Conservation (phyloP, 2,329 filamentous ascomycete species). For the Metarhizium guizhouense region DNA sequence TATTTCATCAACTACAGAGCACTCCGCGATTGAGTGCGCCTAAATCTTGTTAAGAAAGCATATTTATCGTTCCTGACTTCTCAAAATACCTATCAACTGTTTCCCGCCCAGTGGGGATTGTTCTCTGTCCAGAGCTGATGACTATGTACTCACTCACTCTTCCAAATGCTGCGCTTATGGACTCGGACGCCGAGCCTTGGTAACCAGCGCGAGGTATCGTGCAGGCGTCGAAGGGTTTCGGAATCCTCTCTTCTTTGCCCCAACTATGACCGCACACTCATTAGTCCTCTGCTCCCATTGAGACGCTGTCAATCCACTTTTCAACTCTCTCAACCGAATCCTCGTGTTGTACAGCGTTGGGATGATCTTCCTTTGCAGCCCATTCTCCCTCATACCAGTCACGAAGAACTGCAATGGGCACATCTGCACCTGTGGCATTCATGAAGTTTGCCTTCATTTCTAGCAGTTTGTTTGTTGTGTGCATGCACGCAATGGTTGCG, state of each 20-base stretch:
- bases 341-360: background rate
- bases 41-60: background rate
- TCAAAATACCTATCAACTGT: no score
- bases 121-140: no score
- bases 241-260: no score
- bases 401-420: slow-evolving; percentile 28
- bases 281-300: background rate
- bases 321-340: background rate
- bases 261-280: background rate
- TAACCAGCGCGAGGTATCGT: background rate
- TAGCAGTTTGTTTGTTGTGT: slow-evolving; percentile 25
- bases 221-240: background rate
- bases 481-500: slow-evolving; percentile 23
- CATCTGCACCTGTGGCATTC: slow-evolving; percentile 32
- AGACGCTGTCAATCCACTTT: slow-evolving; percentile 1
- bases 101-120: no score
- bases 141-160: no score
- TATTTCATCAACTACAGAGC: background rate
- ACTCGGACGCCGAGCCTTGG: background rate
- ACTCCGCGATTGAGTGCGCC: background rate
- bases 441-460: slow-evolving; percentile 35
- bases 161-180: no score
- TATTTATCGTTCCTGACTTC: background rate
- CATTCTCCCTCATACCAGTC: background rate
- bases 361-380: background rate